Percentiles rank a stretch among this genome's conserved stretches.
Conservation (phyloP, 306 rosid species). For the Amphicarpaea edgeworthii region DNA sequence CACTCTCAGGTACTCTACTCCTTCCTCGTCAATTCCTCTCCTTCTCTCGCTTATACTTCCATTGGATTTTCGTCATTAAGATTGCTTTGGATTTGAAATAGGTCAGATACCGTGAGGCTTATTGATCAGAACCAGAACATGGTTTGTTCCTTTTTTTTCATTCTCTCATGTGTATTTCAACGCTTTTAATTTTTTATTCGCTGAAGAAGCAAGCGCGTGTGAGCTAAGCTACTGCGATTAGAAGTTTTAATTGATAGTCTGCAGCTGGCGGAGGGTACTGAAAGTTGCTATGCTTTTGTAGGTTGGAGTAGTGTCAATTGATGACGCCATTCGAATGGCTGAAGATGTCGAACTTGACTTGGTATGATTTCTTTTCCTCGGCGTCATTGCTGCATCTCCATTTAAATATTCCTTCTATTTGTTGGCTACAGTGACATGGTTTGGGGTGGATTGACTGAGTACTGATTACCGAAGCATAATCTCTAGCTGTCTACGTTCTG, state of each 20-base stretch:
- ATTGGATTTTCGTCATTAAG: background rate
- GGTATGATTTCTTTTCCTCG: slow-evolving; percentile 51
- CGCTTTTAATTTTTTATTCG: no score
- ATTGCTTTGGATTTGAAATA: slow-evolving; percentile 51
- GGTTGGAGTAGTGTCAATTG: slow-evolving; percentile 84
- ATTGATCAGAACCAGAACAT: slow-evolving; percentile 87
- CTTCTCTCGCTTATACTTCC: slow-evolving; percentile 2
- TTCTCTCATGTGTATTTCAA: background rate
- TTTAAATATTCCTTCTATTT: slow-evolving; percentile 3
- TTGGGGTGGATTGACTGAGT: background rate
- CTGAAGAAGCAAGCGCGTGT: background rate
- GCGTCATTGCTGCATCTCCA: background rate
- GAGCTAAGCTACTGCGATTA: background rate
- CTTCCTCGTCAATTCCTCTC: background rate
- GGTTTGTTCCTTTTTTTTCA: slow-evolving; percentile 62
- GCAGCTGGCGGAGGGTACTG: slow-evolving; percentile 30
- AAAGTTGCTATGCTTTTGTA: slow-evolving; percentile 47
- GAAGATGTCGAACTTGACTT: slow-evolving; percentile 85
- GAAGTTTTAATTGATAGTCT: background rate
- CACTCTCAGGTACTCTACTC: slow-evolving; percentile 57
- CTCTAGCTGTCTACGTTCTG: no score
- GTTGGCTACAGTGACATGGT: background rate
- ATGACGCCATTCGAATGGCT: slow-evolving; percentile 76
- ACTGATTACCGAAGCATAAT: background rate
- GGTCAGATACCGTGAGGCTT: slow-evolving; percentile 89